These are phyloP conservation scores for Vitrella brassicaformis DNA, from an alignment of 73 alveolate species.

Conservation along the genomic window DNA sequence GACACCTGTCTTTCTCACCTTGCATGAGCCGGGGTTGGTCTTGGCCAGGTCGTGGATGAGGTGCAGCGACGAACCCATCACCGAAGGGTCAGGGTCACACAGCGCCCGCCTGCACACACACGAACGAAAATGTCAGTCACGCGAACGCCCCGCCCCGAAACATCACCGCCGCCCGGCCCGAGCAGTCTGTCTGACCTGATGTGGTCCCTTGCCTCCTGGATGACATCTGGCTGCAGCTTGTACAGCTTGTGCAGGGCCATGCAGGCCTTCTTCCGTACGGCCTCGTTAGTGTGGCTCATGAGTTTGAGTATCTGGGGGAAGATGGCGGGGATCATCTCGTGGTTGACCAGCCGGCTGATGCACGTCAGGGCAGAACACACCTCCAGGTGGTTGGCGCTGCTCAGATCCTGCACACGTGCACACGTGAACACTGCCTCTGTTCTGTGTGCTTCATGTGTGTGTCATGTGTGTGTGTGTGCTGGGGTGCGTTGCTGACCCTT, in stretches of 20 bases:
- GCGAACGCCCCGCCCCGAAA: neutral
- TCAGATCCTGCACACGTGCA: conserved; percentile 47
- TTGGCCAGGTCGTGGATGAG: conserved; percentile 5
- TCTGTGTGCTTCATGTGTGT: too few species aligned
- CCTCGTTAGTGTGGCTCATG: conserved; percentile 63
- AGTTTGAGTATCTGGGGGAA: conserved; percentile 71
- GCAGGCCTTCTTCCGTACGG: conserved; percentile 63
- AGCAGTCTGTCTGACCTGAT: neutral
- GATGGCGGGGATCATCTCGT: conserved; percentile 72
- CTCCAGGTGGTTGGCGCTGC: conserved; percentile 76
- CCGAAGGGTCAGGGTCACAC: conserved; percentile 77
- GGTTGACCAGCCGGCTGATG: conserved; percentile 65
- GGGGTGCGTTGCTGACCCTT: conserved; percentile 39
- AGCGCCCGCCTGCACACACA: conserved; percentile 54
- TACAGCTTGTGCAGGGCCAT: conserved; percentile 37
- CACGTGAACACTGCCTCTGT: neutral
- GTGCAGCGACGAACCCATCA: conserved; percentile 70
- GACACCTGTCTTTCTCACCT: too few species aligned
- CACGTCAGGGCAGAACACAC: conserved; percentile 83
- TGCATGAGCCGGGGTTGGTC: neutral
- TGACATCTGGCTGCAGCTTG: conserved; percentile 15
- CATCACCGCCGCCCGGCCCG: too few species aligned
- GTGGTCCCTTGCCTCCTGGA: neutral
- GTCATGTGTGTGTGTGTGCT: too few species aligned
- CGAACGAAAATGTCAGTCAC: neutral